Conservation (phyloP, 352 stramenopile species). For the Plasmopara viticola region DNA sequence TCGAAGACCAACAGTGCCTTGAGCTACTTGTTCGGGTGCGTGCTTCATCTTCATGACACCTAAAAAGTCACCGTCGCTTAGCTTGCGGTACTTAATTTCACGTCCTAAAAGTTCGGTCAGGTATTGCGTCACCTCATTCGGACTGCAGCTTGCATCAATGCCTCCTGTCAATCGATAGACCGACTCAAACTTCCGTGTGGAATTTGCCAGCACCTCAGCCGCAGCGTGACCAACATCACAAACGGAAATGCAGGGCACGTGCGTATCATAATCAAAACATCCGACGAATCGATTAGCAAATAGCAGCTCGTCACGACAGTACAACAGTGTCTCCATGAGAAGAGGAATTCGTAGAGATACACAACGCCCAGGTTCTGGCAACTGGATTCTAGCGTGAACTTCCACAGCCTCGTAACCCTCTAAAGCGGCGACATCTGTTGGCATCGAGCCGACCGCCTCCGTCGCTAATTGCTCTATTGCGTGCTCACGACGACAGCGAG, state of each 20-base stretch:
- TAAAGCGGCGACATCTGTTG: conserved; percentile 12
- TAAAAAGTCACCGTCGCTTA: conserved; percentile 37
- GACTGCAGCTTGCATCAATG: conserved; percentile 31
- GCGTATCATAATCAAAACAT: conserved; percentile 39
- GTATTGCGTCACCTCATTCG: conserved; percentile 32
- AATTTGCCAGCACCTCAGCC: conserved; percentile 38
- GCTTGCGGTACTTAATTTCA: conserved; percentile 46
- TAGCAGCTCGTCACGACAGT: conserved; percentile 68
- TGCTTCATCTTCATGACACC: conserved; percentile 47
- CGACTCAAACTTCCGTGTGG: conserved; percentile 40
- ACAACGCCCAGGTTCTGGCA: conserved; percentile 33
- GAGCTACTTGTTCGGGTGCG: conserved; percentile 36
- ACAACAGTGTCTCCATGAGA: conserved; percentile 72
- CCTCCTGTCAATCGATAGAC: conserved; percentile 50
- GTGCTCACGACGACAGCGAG: conserved; percentile 19
- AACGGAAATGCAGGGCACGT: conserved; percentile 61
- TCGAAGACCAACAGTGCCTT: conserved; percentile 50
- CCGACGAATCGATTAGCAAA: conserved; percentile 56
- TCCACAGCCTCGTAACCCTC: conserved; percentile 62
- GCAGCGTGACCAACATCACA: conserved; percentile 53
- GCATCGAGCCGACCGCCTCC: conserved; percentile 17
- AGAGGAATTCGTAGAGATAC: conserved; percentile 60
- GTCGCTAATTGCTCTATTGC: conserved; percentile 10
- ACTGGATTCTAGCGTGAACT: conserved; percentile 41
- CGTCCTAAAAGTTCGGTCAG: conserved; percentile 34